Conservation (phyloP, 2,329 filamentous ascomycete species). For the Epichloe typhina region DNA sequence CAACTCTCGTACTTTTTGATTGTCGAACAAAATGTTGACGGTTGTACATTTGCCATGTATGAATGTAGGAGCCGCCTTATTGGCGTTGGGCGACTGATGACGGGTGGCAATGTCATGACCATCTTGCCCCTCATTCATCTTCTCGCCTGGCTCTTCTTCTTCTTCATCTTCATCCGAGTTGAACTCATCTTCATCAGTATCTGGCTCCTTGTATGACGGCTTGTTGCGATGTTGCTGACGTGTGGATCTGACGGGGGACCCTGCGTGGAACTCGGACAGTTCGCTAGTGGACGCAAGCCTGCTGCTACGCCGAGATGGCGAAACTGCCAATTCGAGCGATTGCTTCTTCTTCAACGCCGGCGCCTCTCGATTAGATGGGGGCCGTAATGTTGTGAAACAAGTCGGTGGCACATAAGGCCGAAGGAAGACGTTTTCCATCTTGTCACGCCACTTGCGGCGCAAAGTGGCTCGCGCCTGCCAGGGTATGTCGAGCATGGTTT, state of each 20-base stretch:
- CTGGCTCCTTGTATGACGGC: slow-evolving; percentile 30
- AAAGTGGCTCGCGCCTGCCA: slow-evolving; percentile 77
- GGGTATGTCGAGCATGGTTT: slow-evolving; percentile 63
- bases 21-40: slow-evolving; percentile 62
- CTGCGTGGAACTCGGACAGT: slow-evolving; percentile 11
- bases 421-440: slow-evolving; percentile 54
- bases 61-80: slow-evolving; percentile 14
- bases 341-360: slow-evolving; percentile 10
- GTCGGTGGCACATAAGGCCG: slow-evolving; percentile 31
- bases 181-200: slow-evolving; percentile 31
- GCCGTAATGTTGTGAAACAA: slow-evolving; percentile 12
- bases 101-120: not conserved
- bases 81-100: not conserved
- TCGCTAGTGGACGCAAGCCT: slow-evolving; percentile 20
- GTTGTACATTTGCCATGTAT: slow-evolving; percentile 58
- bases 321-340: slow-evolving; percentile 8
- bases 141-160: slow-evolving; percentile 5
- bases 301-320: slow-evolving; percentile 23
- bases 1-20: slow-evolving; percentile 56
- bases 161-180: slow-evolving; percentile 12
- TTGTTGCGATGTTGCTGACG: slow-evolving; percentile 10
- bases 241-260: slow-evolving; percentile 7
- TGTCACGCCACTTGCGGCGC: slow-evolving; percentile 63
- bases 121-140: slow-evolving; percentile 5
- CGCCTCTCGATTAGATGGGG: slow-evolving; percentile 6